Base-by-base conservation (phyloP, 2,329 filamentous ascomycete species). In the Ilyonectria robusta region DNA sequence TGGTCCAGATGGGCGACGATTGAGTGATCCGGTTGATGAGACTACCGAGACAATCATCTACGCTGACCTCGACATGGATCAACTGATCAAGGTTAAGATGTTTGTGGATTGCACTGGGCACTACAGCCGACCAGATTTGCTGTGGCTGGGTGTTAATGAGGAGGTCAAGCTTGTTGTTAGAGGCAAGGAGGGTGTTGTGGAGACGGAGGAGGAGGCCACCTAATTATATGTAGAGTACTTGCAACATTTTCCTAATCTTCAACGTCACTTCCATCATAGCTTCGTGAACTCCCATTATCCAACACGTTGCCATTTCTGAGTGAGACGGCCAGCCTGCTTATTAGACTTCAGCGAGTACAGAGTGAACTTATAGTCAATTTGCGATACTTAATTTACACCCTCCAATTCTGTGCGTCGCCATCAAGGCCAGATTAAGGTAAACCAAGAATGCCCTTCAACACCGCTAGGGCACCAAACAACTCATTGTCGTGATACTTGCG, bases 401-500 rank as follows among this genome's bases (percentile, higher is more conserved):
- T 26, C 26, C 26, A 26, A 26, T 6, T 26, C 26, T 26, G 4
- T 26, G 6, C 26, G 26, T 26, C 3, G 23, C 2, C 23, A 26
- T 6, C 26, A 26, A 26, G 4, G 6, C 1, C 5, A 26, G 4
- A 26, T 5, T 26, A 26, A 26, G 26, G 26, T 11, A 33, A 33
- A 2, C 40, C 13, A 1, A 75, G n/a, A 5, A 62, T 44, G 5
- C 62, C 61, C 13, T 65, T 74, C 3, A 81, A 33, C 15, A 70
- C 47, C 4, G 51, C 62, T 1, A 80, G 35, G 7, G 76, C 78
- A 15, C 69, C 75, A 65, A 81, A 81, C 0, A 82, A 65, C 33
- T 78, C 70, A 31, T 78, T 81, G 2, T 83, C 80, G 15, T 80
- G 73, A 56, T 79, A 73, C 61, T 77, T 80, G 0, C 76, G 71